A percentile compares a stretch with the other conserved stretches of the same genome.
Evolutionary conservation across 495 filamentous ascomycete species (phyloP).

Genomic region (Hyaloscypha bicolor): DNA sequence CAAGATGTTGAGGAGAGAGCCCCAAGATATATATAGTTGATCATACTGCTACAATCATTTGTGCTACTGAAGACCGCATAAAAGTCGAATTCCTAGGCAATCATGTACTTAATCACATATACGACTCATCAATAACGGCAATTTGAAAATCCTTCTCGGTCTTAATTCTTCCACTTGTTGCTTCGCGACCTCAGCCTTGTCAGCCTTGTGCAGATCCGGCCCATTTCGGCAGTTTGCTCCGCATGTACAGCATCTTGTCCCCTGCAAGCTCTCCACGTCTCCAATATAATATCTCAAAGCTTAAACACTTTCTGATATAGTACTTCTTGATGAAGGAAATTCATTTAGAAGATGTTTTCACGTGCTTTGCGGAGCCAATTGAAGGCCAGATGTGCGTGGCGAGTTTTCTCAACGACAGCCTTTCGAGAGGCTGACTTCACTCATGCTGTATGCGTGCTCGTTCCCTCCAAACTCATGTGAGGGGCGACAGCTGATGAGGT

Average conservation of each 20-base stretch:
- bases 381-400: constrained; percentile 3
- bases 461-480: neutral
- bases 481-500: neutral
- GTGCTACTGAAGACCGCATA: too few species aligned
- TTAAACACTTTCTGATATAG: neutral
- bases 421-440: constrained; percentile 68
- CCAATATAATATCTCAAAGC: neutral
- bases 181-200: neutral
- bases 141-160: too few species aligned
- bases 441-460: constrained; percentile 62
- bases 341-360: constrained; percentile 21
- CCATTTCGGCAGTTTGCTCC: neutral
- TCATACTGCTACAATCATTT: too few species aligned
- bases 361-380: constrained; percentile 19
- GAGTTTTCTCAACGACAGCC: constrained; percentile 24
- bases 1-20: too few species aligned
- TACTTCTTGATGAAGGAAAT: neutral
- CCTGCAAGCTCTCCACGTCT: neutral
- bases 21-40: too few species aligned
- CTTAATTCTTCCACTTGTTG: too few species aligned
- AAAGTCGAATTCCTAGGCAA: too few species aligned
- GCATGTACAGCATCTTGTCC: neutral
- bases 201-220: neutral
- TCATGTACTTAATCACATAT: too few species aligned
- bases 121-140: too few species aligned